Base-by-base conservation (phyloP, 176 grass and related monocot genomes). In the Microstegium vimineum region DNA sequence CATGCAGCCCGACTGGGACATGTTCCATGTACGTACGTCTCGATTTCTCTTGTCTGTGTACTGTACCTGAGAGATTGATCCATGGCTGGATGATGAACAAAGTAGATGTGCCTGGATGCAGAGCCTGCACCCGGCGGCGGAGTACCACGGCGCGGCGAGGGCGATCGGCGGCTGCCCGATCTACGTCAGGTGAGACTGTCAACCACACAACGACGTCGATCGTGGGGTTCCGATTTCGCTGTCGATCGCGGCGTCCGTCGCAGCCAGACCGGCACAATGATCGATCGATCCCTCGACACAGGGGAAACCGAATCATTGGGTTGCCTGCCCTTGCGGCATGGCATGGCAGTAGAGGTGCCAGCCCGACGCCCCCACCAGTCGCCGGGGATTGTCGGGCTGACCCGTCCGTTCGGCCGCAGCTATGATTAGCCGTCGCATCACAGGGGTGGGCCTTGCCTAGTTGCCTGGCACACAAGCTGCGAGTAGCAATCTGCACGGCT, bases 1-100 rank as follows among this genome's bases (percentile, higher is more conserved):
- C 86, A 92, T 97, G 94, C 86, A 92, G 42, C 94, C 92, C 22
- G 94, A 97, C 52, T 97, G 92, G 94, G 94, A 97, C 74, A 97
- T 97, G 94, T 97, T 97, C 68, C 94, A 94, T 45, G 92, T 90
- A 88, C 5, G 90, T 90, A n/a, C 2, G 0, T 0, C 12, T 13
- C 9, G 2, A 7, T n/a, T 3, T 3, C 9, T 40, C 7, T 0
- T 15, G 3, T 6, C 1, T 22, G 18, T 37, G 32, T 35, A n/a
- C n/a, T n/a, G n/a, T n/a, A 4, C 14, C 15, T 62, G 46, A 22
- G 2, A 22, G 34, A n/a, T 68, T 27, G 22, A 16, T 52, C 5
- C 17, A 5, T 33, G 8, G 28, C 20, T 13, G 14, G 0, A n/a
- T 56, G 52, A 26, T 30, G 26, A 64, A 1, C n/a, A n/a, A n/a